phyloP scores from a whole-genome alignment of 306 rosid species.

The Inga leiocalycina region DNA sequence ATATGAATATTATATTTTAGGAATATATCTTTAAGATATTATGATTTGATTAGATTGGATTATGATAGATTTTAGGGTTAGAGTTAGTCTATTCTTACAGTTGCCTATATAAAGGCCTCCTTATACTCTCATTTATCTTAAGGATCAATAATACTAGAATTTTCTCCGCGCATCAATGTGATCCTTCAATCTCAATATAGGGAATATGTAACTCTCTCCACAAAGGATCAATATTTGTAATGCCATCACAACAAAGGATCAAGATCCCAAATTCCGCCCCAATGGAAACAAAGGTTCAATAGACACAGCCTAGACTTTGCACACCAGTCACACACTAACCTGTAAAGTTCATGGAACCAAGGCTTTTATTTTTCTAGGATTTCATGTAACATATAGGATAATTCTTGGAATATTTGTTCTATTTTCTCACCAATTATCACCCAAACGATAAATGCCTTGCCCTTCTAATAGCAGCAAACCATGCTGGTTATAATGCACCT shows the following conservation, averaged over 20 bases:
- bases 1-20: no score
- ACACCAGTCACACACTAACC: constrained; percentile 15
- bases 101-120: no score
- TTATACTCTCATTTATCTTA: no score
- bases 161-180: no score
- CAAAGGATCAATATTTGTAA: constrained; percentile 18
- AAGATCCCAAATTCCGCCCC: constrained; percentile 24
- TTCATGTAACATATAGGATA: constrained; percentile 18
- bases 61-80: no score
- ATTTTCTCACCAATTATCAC: constrained; percentile 79
- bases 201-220: constrained; percentile 14
- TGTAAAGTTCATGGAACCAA: constrained; percentile 27
- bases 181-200: no score
- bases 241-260: constrained; percentile 22
- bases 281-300: constrained; percentile 9
- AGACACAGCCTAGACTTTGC: constrained; percentile 13
- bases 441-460: constrained; percentile 91
- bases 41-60: no score
- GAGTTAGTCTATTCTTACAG: no score
- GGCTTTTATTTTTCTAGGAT: constrained; percentile 26
- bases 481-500: constrained; percentile 96
- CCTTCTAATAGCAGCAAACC: constrained; percentile 94
- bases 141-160: no score
- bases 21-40: no score
- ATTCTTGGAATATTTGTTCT: constrained; percentile 15